phyloP scores from a whole-genome alignment of 2,329 filamentous ascomycete species.

The Blumeria hordei region DNA sequence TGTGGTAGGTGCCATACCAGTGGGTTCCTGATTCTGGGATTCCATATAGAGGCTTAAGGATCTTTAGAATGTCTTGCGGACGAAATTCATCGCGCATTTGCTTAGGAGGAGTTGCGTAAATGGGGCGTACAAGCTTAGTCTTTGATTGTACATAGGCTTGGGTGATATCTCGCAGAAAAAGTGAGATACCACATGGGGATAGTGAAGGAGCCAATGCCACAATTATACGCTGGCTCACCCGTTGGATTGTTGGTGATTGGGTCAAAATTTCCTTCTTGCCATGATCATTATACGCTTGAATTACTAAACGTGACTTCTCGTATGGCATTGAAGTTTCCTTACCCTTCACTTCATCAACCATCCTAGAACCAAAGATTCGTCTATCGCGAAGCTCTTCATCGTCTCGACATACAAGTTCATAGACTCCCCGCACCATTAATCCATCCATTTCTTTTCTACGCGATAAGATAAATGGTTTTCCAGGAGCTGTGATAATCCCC shows the following conservation, averaged over 20 bases:
- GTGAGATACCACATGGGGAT: neutral
- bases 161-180: neutral
- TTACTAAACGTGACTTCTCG: neutral
- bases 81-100: neutral
- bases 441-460: slow-evolving; percentile 1
- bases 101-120: neutral
- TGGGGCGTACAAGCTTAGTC: neutral
- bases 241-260: neutral
- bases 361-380: neutral
- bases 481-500: neutral
- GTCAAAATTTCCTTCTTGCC: neutral
- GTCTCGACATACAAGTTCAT: neutral
- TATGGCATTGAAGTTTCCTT: neutral
- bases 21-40: slow-evolving; percentile 2
- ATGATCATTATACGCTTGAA: neutral
- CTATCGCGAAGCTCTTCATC: neutral
- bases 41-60: slow-evolving; percentile 1
- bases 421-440: neutral
- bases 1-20: neutral
- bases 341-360: neutral
- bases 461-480: neutral
- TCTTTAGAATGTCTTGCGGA: neutral
- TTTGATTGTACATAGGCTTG: neutral
- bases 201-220: neutral
- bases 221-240: neutral